Percentiles rank a stretch among this genome's conserved stretches.
These are phyloP conservation scores for Trichosporon asahii DNA, from an alignment of 1,284 basidiomycete genomes.

Conservation along the genomic window DNA sequence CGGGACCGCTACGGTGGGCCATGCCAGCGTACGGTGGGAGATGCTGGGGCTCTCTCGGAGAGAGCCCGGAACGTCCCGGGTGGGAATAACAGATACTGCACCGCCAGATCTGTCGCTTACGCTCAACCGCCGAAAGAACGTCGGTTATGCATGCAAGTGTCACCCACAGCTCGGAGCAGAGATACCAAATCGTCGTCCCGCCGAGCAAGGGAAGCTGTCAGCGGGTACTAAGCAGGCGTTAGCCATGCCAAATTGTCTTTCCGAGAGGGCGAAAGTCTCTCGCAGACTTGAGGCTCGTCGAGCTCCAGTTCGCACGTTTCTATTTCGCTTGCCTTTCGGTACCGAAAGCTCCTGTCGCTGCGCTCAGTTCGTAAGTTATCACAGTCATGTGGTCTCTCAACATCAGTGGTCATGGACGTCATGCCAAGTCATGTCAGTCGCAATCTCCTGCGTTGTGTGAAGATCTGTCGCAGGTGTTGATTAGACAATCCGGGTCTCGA, in stretches of 20 bases:
- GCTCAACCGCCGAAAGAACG: background rate
- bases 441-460: background rate
- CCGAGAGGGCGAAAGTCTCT: no score
- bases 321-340: background rate
- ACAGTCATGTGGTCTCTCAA: background rate
- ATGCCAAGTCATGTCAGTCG: background rate
- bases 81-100: background rate
- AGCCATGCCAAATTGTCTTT: background rate
- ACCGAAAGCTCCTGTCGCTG: background rate
- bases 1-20: background rate
- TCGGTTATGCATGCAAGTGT: background rate
- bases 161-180: background rate
- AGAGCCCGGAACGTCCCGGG: background rate
- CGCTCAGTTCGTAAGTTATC: background rate
- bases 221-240: background rate
- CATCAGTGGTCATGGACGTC: background rate
- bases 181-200: background rate
- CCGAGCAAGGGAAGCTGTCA: no score
- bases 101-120: background rate
- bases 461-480: background rate
- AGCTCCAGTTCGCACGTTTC: background rate
- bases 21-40: no score
- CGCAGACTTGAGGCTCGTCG: background rate
- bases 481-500: no score
- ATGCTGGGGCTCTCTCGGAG: no score